These are phyloP conservation scores for Botryotinia convoluta DNA, from an alignment of 2,329 filamentous ascomycete species.

Conservation along the genomic window DNA sequence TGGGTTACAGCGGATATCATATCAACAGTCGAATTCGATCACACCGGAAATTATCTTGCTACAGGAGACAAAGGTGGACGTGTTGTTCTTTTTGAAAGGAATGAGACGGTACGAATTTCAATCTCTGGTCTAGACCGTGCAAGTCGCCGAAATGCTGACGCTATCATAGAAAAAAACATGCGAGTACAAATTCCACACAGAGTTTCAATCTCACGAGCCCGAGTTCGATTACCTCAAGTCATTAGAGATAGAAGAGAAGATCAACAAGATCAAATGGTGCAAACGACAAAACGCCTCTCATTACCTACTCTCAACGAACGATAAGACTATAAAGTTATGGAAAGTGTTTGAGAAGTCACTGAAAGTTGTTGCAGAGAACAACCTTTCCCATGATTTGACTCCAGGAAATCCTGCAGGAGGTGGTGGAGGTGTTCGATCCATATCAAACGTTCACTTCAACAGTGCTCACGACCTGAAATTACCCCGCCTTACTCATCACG, in stretches of 20 bases:
- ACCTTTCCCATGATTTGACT: slow-evolving; percentile 90
- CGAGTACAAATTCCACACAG: slow-evolving; percentile 99
- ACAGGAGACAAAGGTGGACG: slow-evolving; percentile 88
- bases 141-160: slow-evolving; percentile 37
- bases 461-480: slow-evolving; percentile 83
- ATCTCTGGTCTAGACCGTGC: background rate
- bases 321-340: slow-evolving; percentile 99
- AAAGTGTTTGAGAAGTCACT: slow-evolving; percentile 99
- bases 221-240: slow-evolving; percentile 99
- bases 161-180: slow-evolving; percentile 89
- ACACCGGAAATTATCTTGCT: slow-evolving; percentile 84
- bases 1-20: slow-evolving; percentile 72
- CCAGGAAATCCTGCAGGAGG: slow-evolving; percentile 67
- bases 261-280: slow-evolving; percentile 99
- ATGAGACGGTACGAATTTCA: slow-evolving; percentile 72
- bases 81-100: slow-evolving; percentile 85
- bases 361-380: slow-evolving; percentile 98
- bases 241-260: slow-evolving; percentile 99
- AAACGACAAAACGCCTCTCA: slow-evolving; percentile 96
- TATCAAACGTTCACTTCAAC: slow-evolving; percentile 73
- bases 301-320: slow-evolving; percentile 96
- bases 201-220: slow-evolving; percentile 98
- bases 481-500: slow-evolving; percentile 93
- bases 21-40: slow-evolving; percentile 86
- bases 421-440: slow-evolving; percentile 72